Evolutionary conservation across 148 eudicot species (phyloP).

Genomic region (Spergularia bocconei): DNA sequence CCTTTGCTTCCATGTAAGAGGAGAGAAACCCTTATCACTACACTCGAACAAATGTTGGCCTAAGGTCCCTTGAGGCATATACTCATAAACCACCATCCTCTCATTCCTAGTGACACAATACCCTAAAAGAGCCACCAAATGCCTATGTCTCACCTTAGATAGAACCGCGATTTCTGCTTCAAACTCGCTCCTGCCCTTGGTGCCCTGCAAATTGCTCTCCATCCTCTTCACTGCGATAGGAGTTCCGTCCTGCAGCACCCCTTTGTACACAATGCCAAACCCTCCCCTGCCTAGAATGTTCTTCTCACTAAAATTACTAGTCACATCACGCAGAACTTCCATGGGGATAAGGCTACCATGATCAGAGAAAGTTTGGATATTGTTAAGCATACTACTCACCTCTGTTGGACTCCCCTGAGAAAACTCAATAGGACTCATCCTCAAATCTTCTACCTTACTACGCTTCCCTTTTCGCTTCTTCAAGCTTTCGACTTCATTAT

Average conservation of each 20-base stretch:
- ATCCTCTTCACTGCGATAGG: slow-evolving; percentile 65
- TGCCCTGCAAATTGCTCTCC: slow-evolving; percentile 34
- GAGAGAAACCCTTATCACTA: slow-evolving; percentile 20
- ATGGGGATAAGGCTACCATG: slow-evolving; percentile 38
- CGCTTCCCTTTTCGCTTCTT: slow-evolving; percentile 2
- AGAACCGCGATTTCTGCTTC: slow-evolving; percentile 65
- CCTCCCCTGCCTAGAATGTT: slow-evolving; percentile 66
- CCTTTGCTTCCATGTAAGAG: slow-evolving; percentile 64
- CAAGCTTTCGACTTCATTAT: background rate
- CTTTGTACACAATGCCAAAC: slow-evolving; percentile 65
- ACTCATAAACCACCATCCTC: slow-evolving; percentile 62
- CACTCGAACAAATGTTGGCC: slow-evolving; percentile 48
- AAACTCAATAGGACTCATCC: slow-evolving; percentile 9
- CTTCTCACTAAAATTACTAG: slow-evolving; percentile 40
- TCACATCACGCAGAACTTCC: slow-evolving; percentile 46
- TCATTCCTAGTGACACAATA: slow-evolving; percentile 46
- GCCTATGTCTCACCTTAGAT: slow-evolving; percentile 60
- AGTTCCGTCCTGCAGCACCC: slow-evolving; percentile 55
- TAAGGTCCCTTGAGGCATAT: slow-evolving; percentile 68
- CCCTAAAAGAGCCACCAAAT: slow-evolving; percentile 60
- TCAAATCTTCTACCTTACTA: background rate
- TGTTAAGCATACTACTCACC: slow-evolving; percentile 9
- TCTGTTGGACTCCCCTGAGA: slow-evolving; percentile 19
- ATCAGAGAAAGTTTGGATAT: slow-evolving; percentile 27
- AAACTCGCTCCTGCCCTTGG: slow-evolving; percentile 50